These are phyloP conservation scores for Plasmodium knowlesi DNA, from an alignment of 169 alveolate genomes.

Conservation along the genomic window DNA sequence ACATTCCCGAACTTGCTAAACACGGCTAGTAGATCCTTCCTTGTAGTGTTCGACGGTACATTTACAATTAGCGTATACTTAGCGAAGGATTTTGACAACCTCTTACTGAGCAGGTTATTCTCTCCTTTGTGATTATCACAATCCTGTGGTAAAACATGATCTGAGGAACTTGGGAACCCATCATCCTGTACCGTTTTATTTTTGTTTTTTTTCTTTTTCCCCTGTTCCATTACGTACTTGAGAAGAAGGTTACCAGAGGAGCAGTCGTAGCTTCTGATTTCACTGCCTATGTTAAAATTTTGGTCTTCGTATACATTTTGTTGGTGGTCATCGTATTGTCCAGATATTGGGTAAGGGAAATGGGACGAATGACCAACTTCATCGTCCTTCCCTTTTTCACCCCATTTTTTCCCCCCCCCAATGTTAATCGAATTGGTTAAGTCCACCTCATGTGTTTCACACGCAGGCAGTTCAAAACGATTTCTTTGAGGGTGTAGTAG, in stretches of 20 bases:
- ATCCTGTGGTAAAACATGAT: background rate
- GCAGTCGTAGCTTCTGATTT: background rate
- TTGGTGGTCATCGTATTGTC: background rate
- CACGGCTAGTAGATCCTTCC: slow-evolving; percentile 74
- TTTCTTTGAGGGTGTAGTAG: background rate
- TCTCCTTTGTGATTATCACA: background rate
- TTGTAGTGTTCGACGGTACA: slow-evolving; percentile 80
- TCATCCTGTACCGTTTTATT: background rate
- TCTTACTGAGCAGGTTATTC: background rate
- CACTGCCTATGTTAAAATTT: background rate
- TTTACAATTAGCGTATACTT: slow-evolving; percentile 78
- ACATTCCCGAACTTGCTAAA: slow-evolving; percentile 81
- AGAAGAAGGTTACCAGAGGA: background rate
- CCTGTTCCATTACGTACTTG: background rate
- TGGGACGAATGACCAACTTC: background rate
- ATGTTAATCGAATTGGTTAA: background rate
- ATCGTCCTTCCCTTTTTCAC: background rate
- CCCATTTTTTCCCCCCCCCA: background rate
- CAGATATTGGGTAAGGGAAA: background rate
- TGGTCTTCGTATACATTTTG: background rate
- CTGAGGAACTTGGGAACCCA: background rate
- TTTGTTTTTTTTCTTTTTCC: background rate
- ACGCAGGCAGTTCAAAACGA: background rate
- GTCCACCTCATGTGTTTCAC: background rate
- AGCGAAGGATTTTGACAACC: slow-evolving; percentile 26